Evolutionary conservation across 495 filamentous ascomycete species (phyloP).

Genomic region (Pyrenula massariospora): DNA sequence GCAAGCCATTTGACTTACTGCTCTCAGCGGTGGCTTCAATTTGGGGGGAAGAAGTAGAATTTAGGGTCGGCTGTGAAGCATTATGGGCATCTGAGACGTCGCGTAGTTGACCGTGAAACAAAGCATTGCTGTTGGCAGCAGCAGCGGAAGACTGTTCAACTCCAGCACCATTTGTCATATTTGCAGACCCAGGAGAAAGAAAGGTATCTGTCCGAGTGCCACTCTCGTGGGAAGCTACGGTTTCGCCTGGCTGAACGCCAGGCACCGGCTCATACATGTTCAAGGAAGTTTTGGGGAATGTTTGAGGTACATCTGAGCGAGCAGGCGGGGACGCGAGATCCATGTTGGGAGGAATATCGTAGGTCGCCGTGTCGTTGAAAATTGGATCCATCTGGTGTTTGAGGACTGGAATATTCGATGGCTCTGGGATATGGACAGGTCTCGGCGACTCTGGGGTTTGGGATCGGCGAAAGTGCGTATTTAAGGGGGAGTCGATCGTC

Average conservation of each 20-base stretch:
- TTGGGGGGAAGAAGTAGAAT: background rate
- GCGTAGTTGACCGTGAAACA: background rate
- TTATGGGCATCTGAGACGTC: background rate
- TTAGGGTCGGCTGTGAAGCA: background rate
- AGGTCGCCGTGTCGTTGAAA: conserved; percentile 56
- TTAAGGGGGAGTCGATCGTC: conserved; percentile 54
- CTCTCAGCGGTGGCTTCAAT: background rate
- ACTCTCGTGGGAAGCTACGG: background rate
- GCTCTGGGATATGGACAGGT: conserved; percentile 57
- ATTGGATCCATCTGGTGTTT: conserved; percentile 62
- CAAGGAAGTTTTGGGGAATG: background rate
- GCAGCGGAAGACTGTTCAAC: background rate
- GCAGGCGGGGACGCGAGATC: conserved; percentile 1
- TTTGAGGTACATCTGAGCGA: conserved; percentile 15
- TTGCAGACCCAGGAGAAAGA: background rate
- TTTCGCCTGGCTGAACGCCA: background rate
- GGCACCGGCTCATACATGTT: background rate
- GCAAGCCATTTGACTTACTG: background rate
- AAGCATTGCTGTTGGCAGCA: background rate
- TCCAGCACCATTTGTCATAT: background rate
- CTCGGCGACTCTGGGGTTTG: conserved; percentile 63
- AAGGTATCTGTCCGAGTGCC: background rate
- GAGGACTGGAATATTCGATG: conserved; percentile 58
- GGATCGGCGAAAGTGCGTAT: conserved; percentile 53
- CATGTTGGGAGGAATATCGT: conserved; percentile 13